Evolutionary conservation across 2,329 filamentous ascomycete genomes (phyloP), one percentile per base, ranked within the genome.

Genomic region (Ophiostoma ips): DNA sequence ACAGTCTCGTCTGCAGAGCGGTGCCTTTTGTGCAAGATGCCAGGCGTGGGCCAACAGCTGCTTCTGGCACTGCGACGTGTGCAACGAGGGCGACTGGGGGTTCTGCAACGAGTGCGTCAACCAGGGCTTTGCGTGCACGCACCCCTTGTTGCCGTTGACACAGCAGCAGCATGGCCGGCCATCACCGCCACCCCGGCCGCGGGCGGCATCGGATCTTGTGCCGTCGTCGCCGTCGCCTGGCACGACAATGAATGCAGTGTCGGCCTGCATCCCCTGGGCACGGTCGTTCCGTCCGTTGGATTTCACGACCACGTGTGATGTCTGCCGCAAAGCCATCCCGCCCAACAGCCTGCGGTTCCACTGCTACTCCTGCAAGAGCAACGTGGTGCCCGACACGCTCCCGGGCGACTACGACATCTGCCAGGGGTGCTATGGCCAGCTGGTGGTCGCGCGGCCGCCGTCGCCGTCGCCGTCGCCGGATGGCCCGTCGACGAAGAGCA

Each of bases 21-120:
- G 90, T 18, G 81, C 86, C 6, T 95, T 95, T 63, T 96, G 90
- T 62, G 79, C 83, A 35, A 75, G 76, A 45, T 95, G 90, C 62
- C 69, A 75, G 16, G 70, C 75, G 0, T 84, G 79, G 69, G 76
- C 87, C 0, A 89, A 94, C 58, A 76, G 83, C 48, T 92, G 87
- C 64, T 94, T 86, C 65, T 96, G 89, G 90, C 81, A 85, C 55
- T 96, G 90, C 63, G 79, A 84, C 52, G 64, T 74, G 24, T 96
- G 90, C 66, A 95, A 95, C 58, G 81, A 92, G 55, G 90, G 87
- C 5, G 89, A 94, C 60, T 96, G 89, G 89, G 90, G 90, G 0
- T 95, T 87, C 62, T 96, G 90, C 66, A 87, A 89, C 58, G 69
- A 74, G 53, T 96, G 90, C 57, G 87, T 95, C 30, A 89, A 90